phyloP scores from a whole-genome alignment of 345 rosid species.

The Melaleuca quinquenervia region DNA sequence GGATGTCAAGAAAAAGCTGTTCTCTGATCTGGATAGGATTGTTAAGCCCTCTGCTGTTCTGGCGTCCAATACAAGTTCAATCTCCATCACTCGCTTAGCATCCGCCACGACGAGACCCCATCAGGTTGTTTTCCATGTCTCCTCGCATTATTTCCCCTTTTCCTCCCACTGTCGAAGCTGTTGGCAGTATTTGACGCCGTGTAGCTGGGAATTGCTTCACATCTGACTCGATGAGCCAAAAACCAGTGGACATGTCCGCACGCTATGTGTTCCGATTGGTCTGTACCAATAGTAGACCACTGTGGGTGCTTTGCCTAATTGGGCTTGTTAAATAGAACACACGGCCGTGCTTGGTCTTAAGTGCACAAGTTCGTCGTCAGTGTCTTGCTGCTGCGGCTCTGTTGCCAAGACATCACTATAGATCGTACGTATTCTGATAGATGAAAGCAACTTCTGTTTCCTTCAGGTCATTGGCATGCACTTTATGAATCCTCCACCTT shows the following conservation, averaged over 20 bases:
- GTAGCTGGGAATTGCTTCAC: background rate
- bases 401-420: background rate
- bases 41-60: conserved; percentile 56
- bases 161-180: background rate
- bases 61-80: conserved; percentile 90
- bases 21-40: conserved; percentile 45
- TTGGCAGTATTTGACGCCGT: background rate
- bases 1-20: conserved; percentile 62
- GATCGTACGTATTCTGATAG: background rate
- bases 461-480: conserved; percentile 82
- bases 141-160: background rate
- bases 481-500: conserved; percentile 97
- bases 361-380: background rate
- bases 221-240: background rate
- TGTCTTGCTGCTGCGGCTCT: background rate
- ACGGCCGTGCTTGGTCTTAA: background rate
- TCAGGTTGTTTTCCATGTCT: conserved; percentile 34
- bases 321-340: background rate
- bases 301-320: background rate
- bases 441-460: background rate
- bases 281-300: background rate
- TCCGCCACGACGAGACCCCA: conserved; percentile 57
- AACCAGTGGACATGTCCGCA: background rate
- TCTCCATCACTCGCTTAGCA: conserved; percentile 83
- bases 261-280: background rate